Base-by-base conservation (phyloP, 202 grass and related monocot species). In the Eragrostis tef region DNA sequence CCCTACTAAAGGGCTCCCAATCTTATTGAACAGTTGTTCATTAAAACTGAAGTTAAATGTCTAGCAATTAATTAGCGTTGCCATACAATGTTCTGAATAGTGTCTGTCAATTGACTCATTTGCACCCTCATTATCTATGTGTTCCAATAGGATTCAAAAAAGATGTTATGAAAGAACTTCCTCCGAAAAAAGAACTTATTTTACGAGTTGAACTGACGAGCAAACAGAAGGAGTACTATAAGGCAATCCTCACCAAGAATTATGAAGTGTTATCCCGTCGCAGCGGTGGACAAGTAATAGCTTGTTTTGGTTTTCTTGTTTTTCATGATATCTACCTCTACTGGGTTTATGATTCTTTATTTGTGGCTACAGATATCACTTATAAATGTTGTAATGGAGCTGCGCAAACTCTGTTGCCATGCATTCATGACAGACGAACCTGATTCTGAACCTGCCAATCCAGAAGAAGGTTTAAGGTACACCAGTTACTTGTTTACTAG, bases 151-250 rank as follows among this genome's bases (percentile, higher is more conserved):
- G 97, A 83, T 95, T 99, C 74, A 99, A 99, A 87, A 96, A 99
- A 75, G 97, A 99, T 86, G 97, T 99, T 72, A 96, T 96, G 89
- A 96, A 96, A 86, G 91, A 94, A 62, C 97, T 99, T 68, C 97
- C 97, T 84, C 97, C 97, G 13, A 99, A 99, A 84, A 99, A 99
- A 79, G 97, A 99, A 79, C 80, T 99, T 74, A 99, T 99, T 92
- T 93, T 99, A 80, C 87, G 97, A 78, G 87, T 99, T 24, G 97
- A 99, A 79, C 47, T 99, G 77, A 99, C 92, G 36, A 89, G 56
- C 83, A 96, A 93, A 86, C 97, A 99, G 77, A 99, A 99, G 81
- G 97, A 99, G 74, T 99, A 99, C 73, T 99, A 99, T 78, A 99
- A 96, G 79, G 97, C 97, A 70, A 99, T 99, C 88, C 93, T 99